These are phyloP conservation scores for Pichia sp. DNA, from an alignment of 1,139 yeast species.

Conservation along the genomic window DNA sequence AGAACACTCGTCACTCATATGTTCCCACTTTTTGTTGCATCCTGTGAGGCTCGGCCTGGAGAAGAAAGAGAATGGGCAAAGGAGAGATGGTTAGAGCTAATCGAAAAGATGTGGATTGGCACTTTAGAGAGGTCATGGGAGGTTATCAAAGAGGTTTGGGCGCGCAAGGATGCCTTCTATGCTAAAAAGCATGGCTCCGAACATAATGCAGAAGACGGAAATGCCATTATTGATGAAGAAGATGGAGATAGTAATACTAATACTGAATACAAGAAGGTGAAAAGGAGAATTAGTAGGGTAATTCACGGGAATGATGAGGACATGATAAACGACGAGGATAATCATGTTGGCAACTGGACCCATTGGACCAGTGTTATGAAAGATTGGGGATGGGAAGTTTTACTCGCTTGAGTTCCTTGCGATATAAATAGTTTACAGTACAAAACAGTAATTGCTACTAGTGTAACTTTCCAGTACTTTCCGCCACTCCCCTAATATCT, in stretches of 20 bases:
- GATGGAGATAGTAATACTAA: slow-evolving; percentile 28
- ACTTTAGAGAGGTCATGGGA: slow-evolving; percentile 59
- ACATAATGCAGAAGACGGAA: slow-evolving; percentile 5
- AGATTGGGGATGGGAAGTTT: slow-evolving; percentile 71
- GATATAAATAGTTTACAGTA: too few relatives aligned
- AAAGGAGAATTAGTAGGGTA: slow-evolving; percentile 27
- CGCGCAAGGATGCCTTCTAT: slow-evolving; percentile 41
- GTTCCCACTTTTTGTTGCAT: slow-evolving; percentile 55
- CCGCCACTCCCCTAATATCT: too few relatives aligned
- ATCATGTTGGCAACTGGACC: slow-evolving; percentile 43
- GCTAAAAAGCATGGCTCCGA: slow-evolving; percentile 34
- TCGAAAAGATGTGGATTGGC: slow-evolving; percentile 54
- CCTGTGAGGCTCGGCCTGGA: slow-evolving; percentile 54
- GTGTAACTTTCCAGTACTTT: too few relatives aligned
- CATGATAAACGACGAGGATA: slow-evolving; percentile 25
- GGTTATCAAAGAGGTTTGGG: slow-evolving; percentile 68
- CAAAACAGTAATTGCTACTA: too few relatives aligned
- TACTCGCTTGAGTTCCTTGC: slow-evolving; percentile 36
- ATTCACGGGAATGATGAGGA: slow-evolving; percentile 40
- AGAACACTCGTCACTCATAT: slow-evolving; percentile 52
- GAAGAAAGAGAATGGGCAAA: slow-evolving; percentile 60
- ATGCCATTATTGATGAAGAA: slow-evolving; percentile 15
- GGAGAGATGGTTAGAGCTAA: slow-evolving; percentile 50
- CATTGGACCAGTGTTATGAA: slow-evolving; percentile 68
- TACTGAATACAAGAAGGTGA: slow-evolving; percentile 25